Conservation (phyloP, 2,329 filamentous ascomycete genomes). For the Aspergillus aculeatus region DNA sequence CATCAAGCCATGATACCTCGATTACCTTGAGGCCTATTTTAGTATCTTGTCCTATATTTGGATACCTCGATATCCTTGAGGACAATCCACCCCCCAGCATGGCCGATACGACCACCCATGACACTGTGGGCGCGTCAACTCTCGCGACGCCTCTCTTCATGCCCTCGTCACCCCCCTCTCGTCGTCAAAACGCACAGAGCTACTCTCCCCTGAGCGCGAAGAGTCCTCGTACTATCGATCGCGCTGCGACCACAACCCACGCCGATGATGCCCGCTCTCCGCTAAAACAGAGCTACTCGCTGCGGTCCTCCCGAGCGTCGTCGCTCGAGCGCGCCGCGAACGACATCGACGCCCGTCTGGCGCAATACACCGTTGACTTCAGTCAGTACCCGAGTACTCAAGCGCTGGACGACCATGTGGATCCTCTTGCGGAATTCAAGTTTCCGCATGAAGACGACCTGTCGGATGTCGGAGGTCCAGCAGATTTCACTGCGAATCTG, state of each 20-base stretch:
- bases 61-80: not conserved
- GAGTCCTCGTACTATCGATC: slow-evolving; percentile 19
- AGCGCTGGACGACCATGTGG: slow-evolving; percentile 25
- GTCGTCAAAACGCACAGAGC: slow-evolving; percentile 17
- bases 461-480: slow-evolving; percentile 42
- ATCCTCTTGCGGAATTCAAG: slow-evolving; percentile 26
- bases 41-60: not conserved
- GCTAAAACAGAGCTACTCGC: slow-evolving; percentile 9
- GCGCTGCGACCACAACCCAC: slow-evolving; percentile 1
- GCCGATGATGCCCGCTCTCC: slow-evolving; percentile 13
- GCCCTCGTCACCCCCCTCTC: slow-evolving; percentile 35
- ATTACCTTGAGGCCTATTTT: not conserved
- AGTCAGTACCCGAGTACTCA: slow-evolving; percentile 35
- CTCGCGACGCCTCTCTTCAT: slow-evolving; percentile 38
- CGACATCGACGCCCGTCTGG: slow-evolving; percentile 40
- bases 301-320: slow-evolving; percentile 19
- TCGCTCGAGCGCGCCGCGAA: slow-evolving; percentile 28
- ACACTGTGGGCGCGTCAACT: slow-evolving; percentile 43
- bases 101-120: slow-evolving; percentile 42
- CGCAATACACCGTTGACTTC: slow-evolving; percentile 43
- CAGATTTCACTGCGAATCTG: slow-evolving; percentile 45
- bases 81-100: slow-evolving; percentile 24
- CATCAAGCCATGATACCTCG: not conserved
- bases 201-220: slow-evolving; percentile 24
- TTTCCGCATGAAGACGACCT: slow-evolving; percentile 29